Evolutionary conservation across 208 protist species (phyloP), one percentile per base, ranked within the genome.

Genomic region (Trypanosoma melophagium): DNA sequence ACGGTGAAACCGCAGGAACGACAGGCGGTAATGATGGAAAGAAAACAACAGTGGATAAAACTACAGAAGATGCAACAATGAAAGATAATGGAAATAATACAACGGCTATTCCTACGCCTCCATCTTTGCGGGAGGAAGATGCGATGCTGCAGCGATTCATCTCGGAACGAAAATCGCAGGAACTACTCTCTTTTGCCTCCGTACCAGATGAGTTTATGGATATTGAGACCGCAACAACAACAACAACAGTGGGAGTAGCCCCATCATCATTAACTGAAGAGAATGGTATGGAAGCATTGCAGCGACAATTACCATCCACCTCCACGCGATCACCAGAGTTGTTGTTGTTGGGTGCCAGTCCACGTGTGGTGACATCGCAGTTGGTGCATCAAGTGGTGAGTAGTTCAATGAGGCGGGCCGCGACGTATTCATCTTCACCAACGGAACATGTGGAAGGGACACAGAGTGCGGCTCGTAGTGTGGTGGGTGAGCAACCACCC

Each of bases 331-430:
- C 68, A 19, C 56, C 52, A 35, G 57, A 67, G 47, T 31, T 73
- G 31, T 35, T 69, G n/a, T 40, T 64, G 25, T 38, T 66, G 54
- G 50, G 42, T 50, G 21, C 21, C 38, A 64, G 45, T 17, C 52
- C 59, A 5, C 40, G 40, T 24, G 0, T 63, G 2, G 55, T 90
- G 51, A 60, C 61, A 24, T 78, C 84, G 35, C 84, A 90, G 73
- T 67, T 90, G 65, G 51, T 90, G 56, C 84, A 90, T 45, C 71
- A 76, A 28, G 79, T 75, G 28, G 78, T 69, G 1, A 57, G 74
- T 22, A 68, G 58, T 44, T 71, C 74, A 64, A 76, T 76, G 7
- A 75, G 76, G 47, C 63, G 61, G 3, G 49, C 28, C 22, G 58
- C 55, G 0, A 16, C 41, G 12, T 59, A 25, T 1, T 65, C 56